Conservation (phyloP, 441 rosid species). For the Kokia cookei region DNA sequence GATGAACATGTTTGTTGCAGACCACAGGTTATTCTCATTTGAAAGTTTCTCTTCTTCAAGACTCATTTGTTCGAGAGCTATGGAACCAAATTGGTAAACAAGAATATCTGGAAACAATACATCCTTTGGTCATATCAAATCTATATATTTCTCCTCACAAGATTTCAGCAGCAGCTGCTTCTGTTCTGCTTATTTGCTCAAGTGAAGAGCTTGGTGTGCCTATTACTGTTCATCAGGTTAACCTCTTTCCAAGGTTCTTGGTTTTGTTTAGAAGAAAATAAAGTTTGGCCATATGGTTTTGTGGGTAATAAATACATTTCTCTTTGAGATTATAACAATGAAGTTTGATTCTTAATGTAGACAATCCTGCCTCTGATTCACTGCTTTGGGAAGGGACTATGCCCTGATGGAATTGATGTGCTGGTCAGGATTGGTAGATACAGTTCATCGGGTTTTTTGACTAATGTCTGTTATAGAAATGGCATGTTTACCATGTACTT, state of each 20-base stretch:
- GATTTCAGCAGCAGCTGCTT: slow-evolving; percentile 84
- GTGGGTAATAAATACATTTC: neutral
- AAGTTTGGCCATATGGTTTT: neutral
- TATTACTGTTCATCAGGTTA: slow-evolving; percentile 84
- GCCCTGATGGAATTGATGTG: slow-evolving; percentile 87
- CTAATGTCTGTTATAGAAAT: slow-evolving; percentile 16
- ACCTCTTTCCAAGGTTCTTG: slow-evolving; percentile 11
- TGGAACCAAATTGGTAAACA: slow-evolving; percentile 83
- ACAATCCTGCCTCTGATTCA: slow-evolving; percentile 86
- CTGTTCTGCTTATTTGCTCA: slow-evolving; percentile 86
- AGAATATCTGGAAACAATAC: slow-evolving; percentile 69
- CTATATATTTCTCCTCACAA: slow-evolving; percentile 68
- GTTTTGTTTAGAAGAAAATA: slow-evolving; percentile 6
- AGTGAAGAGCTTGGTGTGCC: slow-evolving; percentile 96
- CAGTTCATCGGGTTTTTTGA: slow-evolving; percentile 27
- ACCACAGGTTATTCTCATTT: slow-evolving; percentile 85
- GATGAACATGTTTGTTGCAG: slow-evolving; percentile 41
- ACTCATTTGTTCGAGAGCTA: slow-evolving; percentile 79
- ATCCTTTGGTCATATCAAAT: slow-evolving; percentile 79
- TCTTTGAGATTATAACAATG: slow-evolving; percentile 12
- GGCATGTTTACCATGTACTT: slow-evolving; percentile 17
- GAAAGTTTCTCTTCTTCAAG: slow-evolving; percentile 93
- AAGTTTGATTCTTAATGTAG: slow-evolving; percentile 36
- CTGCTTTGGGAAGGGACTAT: slow-evolving; percentile 90
- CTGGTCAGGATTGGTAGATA: slow-evolving; percentile 90